Evolutionary conservation across 2,329 filamentous ascomycete genomes (phyloP).

Genomic region (Aspergillus arachidicola): DNA sequence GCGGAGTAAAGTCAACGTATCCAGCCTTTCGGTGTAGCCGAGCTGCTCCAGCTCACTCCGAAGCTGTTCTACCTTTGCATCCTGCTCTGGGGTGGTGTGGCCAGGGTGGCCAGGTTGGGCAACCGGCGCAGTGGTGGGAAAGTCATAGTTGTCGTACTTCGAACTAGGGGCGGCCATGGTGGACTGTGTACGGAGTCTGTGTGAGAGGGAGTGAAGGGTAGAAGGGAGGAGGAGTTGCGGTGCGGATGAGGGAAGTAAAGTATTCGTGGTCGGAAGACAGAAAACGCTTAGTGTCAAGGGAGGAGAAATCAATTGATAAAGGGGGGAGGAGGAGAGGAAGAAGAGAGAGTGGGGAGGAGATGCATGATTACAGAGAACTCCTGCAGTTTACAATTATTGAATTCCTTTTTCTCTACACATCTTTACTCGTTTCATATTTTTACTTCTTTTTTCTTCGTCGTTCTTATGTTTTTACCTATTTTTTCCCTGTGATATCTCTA

Average conservation of each 20-base stretch:
- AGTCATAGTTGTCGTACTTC: slow-evolving; percentile 97
- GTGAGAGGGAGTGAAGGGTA: slow-evolving; percentile 9
- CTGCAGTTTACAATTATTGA: neutral
- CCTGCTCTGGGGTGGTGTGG: slow-evolving; percentile 81
- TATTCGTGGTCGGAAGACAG: slow-evolving; percentile 10
- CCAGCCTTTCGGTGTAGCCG: slow-evolving; percentile 80
- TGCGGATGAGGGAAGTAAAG: slow-evolving; percentile 4
- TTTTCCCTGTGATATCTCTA: neutral
- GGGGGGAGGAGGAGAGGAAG: slow-evolving; percentile 15
- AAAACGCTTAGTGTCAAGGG: slow-evolving; percentile 4
- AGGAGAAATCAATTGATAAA: slow-evolving; percentile 21
- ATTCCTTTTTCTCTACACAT: neutral
- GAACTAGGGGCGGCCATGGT: slow-evolving; percentile 61
- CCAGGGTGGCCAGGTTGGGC: slow-evolving; percentile 79
- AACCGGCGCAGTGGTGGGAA: slow-evolving; percentile 74
- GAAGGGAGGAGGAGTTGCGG: slow-evolving; percentile 11
- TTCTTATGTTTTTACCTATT: neutral
- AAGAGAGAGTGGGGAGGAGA: slow-evolving; percentile 16
- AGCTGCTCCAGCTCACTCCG: slow-evolving; percentile 80
- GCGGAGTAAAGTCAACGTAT: slow-evolving; percentile 89
- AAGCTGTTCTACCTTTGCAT: slow-evolving; percentile 86
- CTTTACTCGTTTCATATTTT: neutral
- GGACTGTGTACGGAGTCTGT: slow-evolving; percentile 11
- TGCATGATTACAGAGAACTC: neutral
- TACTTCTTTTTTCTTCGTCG: neutral